Evolutionary conservation across 2,329 filamentous ascomycete species (phyloP), one percentile per base, ranked within the genome.

Genomic region (Pseudogymnoascus sp.): DNA sequence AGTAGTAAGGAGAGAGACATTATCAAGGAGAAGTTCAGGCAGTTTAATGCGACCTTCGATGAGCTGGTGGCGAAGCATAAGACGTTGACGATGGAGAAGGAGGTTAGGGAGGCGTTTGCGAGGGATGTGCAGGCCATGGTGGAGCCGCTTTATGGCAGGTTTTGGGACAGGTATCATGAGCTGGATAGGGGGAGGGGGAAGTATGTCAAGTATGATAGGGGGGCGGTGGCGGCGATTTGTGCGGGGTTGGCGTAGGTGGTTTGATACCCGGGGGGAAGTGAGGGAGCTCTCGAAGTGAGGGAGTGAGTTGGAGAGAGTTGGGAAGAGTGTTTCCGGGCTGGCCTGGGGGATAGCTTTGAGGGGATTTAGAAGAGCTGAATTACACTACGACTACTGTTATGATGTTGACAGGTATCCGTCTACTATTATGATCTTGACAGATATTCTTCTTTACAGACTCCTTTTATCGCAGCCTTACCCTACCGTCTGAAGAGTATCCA

Each of bases 101-200:
- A 98, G 74, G 93, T 98, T 34, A 85, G 92, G 48, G 83, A 85
- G 67, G 85, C 89, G 77, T 84, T 98, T 71, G 88, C 86, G 14
- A 87, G 88, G 70, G 93, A 97, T 73, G 88, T 98, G 68, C 91
- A 95, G 75, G 88, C 88, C 71, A 91, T 96, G 78, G 88, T 99
- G 64, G 93, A 98, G 78, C 93, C 93, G 63, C 82, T 99, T 13
- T 99, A 99, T 78, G 90, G 89, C 67, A 85, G 95, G 54, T 99
- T 99, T 78, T 98, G 92, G 87, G 95, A 98, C 77, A 85, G 93
- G 28, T 99, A 99, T 75, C 93, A 97, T 75, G 95, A 98, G 77
- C 87, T 98, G 68, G 93, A 98, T 78, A 97, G 96, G 80, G 95
- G 95, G 65, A 96, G 93, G 78, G 93, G 93, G 70, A 99, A 99